Evolutionary conservation across 441 rosid genomes (phyloP), one percentile per base, ranked within the genome.

Genomic region (Croton laevigatus): DNA sequence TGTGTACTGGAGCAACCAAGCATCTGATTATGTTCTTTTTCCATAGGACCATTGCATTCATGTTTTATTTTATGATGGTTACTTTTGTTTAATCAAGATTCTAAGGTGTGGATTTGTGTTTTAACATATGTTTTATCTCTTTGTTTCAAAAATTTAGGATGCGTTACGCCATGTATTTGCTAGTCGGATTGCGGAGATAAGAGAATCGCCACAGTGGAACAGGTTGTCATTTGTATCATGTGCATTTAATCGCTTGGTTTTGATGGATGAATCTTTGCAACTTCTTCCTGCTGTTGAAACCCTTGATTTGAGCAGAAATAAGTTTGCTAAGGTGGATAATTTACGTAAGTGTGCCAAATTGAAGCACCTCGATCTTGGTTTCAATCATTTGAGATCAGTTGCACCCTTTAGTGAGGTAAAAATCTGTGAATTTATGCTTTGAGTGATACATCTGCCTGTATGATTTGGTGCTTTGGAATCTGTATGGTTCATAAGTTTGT

Each of bases 241-340:
- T 76, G 84, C 98, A 0, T 86, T 91, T 75, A 94, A 94, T 76
- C 83, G 89, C 55, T 80, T 94, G 89, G 82, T 94, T 81, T 71
- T 94, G 79, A 94, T 94, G 99, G 99, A 94, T 68, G 99, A 92
- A 78, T 92, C 98, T n/a, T 81, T 94, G 87, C 98, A 90, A 71
- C 99, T 94, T 77, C 99, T 94, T 63, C 97, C 99, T 69, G 89
- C 86, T 57, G 96, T 93, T 67, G 97, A 89, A 87, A 89, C 91
- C 34, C 97, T 92, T 72, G 99, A 94, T 84, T 83, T 94, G 75
- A 94, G 99, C 78, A 83, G 98, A 59, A 94, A 94, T 84, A 89
- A 84, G 88, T 90, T 94, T 76, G 82, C 89, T 0, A 94, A 88
- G 83, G 84, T 92, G 73, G 96, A 92, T 88, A 92, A 89, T 81